Conservation (phyloP, 2,329 filamentous ascomycete genomes). For the Plectosphaerella plurivora region DNA sequence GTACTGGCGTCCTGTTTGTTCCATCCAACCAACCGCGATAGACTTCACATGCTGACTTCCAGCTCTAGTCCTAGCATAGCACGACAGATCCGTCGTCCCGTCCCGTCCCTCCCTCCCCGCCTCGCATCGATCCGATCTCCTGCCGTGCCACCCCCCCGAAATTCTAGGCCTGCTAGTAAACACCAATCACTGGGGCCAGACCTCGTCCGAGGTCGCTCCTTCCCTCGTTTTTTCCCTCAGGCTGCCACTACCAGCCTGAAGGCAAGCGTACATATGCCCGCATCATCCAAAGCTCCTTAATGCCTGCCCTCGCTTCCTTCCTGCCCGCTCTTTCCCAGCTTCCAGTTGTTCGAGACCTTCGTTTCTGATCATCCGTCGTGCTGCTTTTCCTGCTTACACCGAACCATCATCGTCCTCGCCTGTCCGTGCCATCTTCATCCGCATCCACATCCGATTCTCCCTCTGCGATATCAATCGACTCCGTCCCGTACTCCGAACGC, state of each 20-base stretch:
- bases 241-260: too few relatives aligned
- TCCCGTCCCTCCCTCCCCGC: too few relatives aligned
- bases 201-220: neutral
- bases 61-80: too few relatives aligned
- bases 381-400: neutral
- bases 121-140: too few relatives aligned
- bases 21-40: too few relatives aligned
- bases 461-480: constrained; percentile 2
- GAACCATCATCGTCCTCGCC: constrained; percentile 4
- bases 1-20: too few relatives aligned
- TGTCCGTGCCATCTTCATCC: neutral
- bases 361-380: neutral
- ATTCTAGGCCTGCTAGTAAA: too few relatives aligned
- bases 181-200: neutral
- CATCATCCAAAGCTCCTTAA: too few relatives aligned
- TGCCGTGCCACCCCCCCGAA: too few relatives aligned
- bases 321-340: constrained; percentile 7
- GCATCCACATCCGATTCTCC: neutral
- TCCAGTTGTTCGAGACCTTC: neutral
- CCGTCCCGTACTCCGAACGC: constrained; percentile 5
- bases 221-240: neutral
- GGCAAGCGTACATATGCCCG: too few relatives aligned
- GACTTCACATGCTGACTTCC: too few relatives aligned
- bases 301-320: neutral
- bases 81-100: too few relatives aligned